Evolutionary conservation across 208 protist genomes (phyloP).

Genomic region (Leishmania turanica): DNA sequence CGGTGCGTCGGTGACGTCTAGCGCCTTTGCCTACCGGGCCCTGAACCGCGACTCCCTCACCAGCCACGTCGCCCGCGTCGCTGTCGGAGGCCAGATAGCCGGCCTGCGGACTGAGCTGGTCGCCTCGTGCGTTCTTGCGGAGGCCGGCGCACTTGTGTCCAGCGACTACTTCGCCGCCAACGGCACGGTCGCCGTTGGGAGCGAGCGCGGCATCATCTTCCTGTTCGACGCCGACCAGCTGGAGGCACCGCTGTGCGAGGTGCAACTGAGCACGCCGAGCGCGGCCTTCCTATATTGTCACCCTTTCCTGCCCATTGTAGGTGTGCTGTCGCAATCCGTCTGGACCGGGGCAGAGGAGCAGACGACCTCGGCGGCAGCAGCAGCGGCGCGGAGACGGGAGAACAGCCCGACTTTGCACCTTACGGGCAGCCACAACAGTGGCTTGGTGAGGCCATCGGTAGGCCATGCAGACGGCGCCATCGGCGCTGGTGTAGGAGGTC

Average conservation of each 20-base stretch:
- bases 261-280: constrained; percentile 28
- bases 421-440: constrained; percentile 1
- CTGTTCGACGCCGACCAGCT: constrained; percentile 61
- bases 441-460: neutral
- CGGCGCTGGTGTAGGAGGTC: neutral
- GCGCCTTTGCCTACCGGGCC: constrained; percentile 29
- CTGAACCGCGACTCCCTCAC: constrained; percentile 28
- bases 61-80: constrained; percentile 25
- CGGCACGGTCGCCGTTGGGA: constrained; percentile 59
- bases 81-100: constrained; percentile 37
- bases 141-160: constrained; percentile 57
- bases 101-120: constrained; percentile 41
- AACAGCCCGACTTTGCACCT: neutral
- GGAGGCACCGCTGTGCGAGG: constrained; percentile 44
- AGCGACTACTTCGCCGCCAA: constrained; percentile 77
- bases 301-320: constrained; percentile 71
- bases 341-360: constrained; percentile 4
- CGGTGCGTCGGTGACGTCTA: constrained; percentile 18
- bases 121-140: constrained; percentile 33
- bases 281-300: constrained; percentile 78
- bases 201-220: constrained; percentile 47
- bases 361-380: neutral
- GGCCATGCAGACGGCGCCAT: neutral
- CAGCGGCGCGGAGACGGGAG: constrained; percentile 1
- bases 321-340: constrained; percentile 47